Evolutionary conservation across 768 basidiomycete genomes (phyloP).

Genomic region (Boletus sp.): DNA sequence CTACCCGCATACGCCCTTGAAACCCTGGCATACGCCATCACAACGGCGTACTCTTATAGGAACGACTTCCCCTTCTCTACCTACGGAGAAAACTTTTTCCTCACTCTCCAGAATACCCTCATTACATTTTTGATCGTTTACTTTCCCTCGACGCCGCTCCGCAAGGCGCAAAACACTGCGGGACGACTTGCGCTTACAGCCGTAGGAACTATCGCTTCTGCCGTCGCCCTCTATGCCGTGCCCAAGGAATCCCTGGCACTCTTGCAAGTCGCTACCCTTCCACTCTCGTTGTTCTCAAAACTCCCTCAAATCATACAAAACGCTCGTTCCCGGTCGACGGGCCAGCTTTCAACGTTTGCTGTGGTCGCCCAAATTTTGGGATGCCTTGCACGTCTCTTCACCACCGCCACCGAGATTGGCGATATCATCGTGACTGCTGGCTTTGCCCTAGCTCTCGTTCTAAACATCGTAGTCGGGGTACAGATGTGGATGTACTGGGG

Average conservation of each 20-base stretch:
- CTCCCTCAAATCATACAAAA: slow-evolving; percentile 92
- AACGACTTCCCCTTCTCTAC: slow-evolving; percentile 93
- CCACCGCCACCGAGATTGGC: slow-evolving; percentile 85
- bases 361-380: slow-evolving; percentile 86
- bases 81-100: slow-evolving; percentile 96
- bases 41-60: slow-evolving; percentile 80
- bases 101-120: slow-evolving; percentile 82
- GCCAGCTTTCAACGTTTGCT: slow-evolving; percentile 92
- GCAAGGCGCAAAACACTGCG: slow-evolving; percentile 25
- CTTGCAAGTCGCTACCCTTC: slow-evolving; percentile 84
- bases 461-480: slow-evolving; percentile 80
- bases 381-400: slow-evolving; percentile 90
- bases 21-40: slow-evolving; percentile 88
- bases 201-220: slow-evolving; percentile 34
- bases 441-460: slow-evolving; percentile 75
- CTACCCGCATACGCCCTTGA: slow-evolving; percentile 87
- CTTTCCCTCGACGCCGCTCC: slow-evolving; percentile 43
- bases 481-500: slow-evolving; percentile 90
- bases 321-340: slow-evolving; percentile 70
- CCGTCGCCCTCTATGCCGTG: slow-evolving; percentile 44
- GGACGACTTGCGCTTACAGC: slow-evolving; percentile 33
- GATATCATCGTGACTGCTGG: slow-evolving; percentile 80
- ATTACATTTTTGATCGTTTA: slow-evolving; percentile 86
- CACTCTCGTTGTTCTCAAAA: slow-evolving; percentile 89
- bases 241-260: slow-evolving; percentile 55